Evolutionary conservation across 2,329 filamentous ascomycete species (phyloP), one percentile per base, ranked within the genome.

Genomic region (Ophiostoma australiae): DNA sequence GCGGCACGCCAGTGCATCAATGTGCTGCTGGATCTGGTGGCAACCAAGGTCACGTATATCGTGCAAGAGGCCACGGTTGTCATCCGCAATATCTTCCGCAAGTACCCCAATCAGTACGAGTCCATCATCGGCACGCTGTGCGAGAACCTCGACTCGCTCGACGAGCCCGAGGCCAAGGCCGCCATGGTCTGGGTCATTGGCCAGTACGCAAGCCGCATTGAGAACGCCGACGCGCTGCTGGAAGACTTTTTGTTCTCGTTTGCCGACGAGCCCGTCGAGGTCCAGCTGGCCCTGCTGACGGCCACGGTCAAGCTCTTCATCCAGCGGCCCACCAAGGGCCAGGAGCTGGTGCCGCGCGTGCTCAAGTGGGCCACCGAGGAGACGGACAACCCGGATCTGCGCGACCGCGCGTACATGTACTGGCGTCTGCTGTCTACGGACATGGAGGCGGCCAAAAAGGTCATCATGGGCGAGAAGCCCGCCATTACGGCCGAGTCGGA

Each of bases 121-220:
- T 94, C 91, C 73, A 98, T 99, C 79, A 99, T 99, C 77, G 90
- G 92, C 69, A 96, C 94, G 0, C 85, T 99, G 0, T 98, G 96
- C 81, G 93, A 97, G 79, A 94, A 99, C 76, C 87, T 99, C 33
- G 95, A 99, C 80, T 97, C 94, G 4, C 84, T 99, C 68, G 95
- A 99, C 79, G 95, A 99, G 79, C 94, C 95, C 1, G 95, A 99
- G 80, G 95, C 95, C 66, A 99, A 99, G 80, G 94, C 95, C 1
- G 95, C 95, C 72, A 97, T 99, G 89, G 95, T 99, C 65, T 99
- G 95, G 95, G 95, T 99, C 48, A 99, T 99, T 78, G 95, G 95
- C 1, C 93, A 99, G 79, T 99, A 99, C 77, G 95, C 95, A 11
- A 93, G 96, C 78, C 90, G 95, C 65, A 99, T 99, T 76, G 95